These are phyloP conservation scores for Pistacia vera DNA, from an alignment of 345 rosid genomes.

Conservation along the genomic window DNA sequence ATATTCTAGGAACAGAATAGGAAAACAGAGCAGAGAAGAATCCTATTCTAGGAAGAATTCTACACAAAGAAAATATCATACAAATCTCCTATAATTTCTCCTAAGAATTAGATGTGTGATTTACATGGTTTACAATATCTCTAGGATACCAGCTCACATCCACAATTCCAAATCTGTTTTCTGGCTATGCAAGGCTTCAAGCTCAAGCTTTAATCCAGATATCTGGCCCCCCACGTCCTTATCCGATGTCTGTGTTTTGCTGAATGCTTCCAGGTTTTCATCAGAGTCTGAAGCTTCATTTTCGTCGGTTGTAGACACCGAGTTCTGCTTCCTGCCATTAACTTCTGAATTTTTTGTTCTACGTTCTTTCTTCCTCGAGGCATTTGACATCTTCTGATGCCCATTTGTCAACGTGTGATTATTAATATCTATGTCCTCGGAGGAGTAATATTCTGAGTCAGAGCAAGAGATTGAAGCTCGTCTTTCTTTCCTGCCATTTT, in stretches of 20 bases:
- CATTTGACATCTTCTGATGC: slow-evolving; percentile 5
- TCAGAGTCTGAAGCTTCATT: slow-evolving; percentile 32
- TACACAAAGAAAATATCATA: no score
- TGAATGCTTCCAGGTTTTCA: slow-evolving; percentile 19
- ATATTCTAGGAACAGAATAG: no score
- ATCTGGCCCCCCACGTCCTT: slow-evolving; percentile 55
- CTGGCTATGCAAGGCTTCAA: slow-evolving; percentile 30
- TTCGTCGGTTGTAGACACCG: slow-evolving; percentile 26
- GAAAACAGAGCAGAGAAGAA: no score
- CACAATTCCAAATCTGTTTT: slow-evolving; percentile 32
- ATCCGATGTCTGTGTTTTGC: slow-evolving; percentile 35
- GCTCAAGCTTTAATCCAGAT: slow-evolving; percentile 40
- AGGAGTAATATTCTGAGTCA: slow-evolving; percentile 57
- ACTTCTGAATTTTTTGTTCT: slow-evolving; percentile 13
- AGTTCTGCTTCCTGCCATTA: slow-evolving; percentile 27
- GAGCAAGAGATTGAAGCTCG: slow-evolving; percentile 33
- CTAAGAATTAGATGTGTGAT: no score
- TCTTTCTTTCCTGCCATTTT: slow-evolving; percentile 18
- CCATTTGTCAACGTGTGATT: background rate
- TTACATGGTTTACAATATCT: no score
- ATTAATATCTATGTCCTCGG: slow-evolving; percentile 45
- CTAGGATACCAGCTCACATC: no score
- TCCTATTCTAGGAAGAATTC: no score
- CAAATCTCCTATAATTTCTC: no score
- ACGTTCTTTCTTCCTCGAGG: slow-evolving; percentile 19